A percentile compares a stretch with the other conserved stretches of the same genome.
Conservation (phyloP, 2,329 filamentous ascomycete genomes). For the Botrytis sinoallii region DNA sequence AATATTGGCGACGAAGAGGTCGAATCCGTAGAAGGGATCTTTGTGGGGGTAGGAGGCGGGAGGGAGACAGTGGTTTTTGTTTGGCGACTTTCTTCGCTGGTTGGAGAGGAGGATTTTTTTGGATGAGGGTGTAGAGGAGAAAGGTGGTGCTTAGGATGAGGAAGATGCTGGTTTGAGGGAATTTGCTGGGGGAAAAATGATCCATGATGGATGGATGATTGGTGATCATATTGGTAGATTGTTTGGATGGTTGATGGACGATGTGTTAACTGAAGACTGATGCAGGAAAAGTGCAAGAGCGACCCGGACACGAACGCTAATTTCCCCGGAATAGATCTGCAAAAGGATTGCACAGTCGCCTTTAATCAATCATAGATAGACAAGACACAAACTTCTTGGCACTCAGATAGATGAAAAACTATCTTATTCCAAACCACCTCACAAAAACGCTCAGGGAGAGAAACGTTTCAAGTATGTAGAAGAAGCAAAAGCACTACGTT, state of each 20-base stretch:
- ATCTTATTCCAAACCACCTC: background rate
- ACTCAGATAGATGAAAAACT: background rate
- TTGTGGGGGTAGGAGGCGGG: constrained; percentile 47
- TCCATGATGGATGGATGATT: background rate
- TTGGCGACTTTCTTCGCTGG: constrained; percentile 13
- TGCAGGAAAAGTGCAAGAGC: background rate
- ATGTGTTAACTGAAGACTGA: background rate
- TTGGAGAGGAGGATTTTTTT: constrained; percentile 1
- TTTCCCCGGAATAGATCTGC: background rate
- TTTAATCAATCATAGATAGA: background rate
- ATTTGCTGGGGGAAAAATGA: background rate
- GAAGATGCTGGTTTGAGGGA: constrained; percentile 2
- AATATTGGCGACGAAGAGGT: constrained; percentile 45
- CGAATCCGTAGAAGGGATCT: constrained; percentile 53
- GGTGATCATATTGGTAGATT: no score
- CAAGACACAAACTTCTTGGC: background rate
- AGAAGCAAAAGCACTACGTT: background rate
- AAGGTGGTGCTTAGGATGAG: constrained; percentile 15
- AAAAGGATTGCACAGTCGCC: background rate
- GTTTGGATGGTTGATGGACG: background rate
- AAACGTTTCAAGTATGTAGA: no score
- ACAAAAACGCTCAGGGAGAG: background rate
- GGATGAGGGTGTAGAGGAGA: constrained; percentile 21
- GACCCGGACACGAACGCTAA: background rate
- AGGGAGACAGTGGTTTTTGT: constrained; percentile 46